phyloP scores from a whole-genome alignment of 1,284 basidiomycete species.

The Ganoderma resinaceum region DNA sequence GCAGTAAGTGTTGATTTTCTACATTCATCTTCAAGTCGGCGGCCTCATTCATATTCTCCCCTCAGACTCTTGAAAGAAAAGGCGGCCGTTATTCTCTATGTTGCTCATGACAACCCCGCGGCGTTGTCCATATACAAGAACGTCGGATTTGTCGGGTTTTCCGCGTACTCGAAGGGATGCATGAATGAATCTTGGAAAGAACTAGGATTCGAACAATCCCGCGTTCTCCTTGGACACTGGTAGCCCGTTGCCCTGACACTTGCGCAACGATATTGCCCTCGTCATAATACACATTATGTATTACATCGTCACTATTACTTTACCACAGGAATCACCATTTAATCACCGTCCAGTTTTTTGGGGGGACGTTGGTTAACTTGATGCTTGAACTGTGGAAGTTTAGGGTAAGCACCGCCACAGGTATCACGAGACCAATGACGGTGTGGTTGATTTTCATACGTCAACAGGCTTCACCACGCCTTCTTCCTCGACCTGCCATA shows the following conservation, averaged over 20 bases:
- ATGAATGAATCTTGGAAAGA: constrained; percentile 60
- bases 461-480: too few species aligned
- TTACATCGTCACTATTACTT: background rate
- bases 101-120: constrained; percentile 58
- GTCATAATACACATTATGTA: background rate
- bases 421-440: too few species aligned
- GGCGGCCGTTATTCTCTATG: constrained; percentile 58
- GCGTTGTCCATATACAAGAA: constrained; percentile 64
- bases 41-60: constrained; percentile 2
- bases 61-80: constrained; percentile 45
- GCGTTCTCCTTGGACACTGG: constrained; percentile 66
- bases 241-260: constrained; percentile 32
- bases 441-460: too few species aligned
- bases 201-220: constrained; percentile 59
- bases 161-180: constrained; percentile 45
- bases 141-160: constrained; percentile 66
- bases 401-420: background rate
- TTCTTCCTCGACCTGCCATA: background rate
- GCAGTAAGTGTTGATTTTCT: constrained; percentile 45
- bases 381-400: too few species aligned
- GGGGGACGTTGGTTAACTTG: background rate
- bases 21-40: background rate
- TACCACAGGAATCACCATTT: background rate
- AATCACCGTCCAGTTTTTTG: background rate
- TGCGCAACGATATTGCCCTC: background rate